Evolutionary conservation across 2,329 filamentous ascomycete genomes (phyloP), one percentile per base, ranked within the genome.

Genomic region (Phialocephala subalpina): DNA sequence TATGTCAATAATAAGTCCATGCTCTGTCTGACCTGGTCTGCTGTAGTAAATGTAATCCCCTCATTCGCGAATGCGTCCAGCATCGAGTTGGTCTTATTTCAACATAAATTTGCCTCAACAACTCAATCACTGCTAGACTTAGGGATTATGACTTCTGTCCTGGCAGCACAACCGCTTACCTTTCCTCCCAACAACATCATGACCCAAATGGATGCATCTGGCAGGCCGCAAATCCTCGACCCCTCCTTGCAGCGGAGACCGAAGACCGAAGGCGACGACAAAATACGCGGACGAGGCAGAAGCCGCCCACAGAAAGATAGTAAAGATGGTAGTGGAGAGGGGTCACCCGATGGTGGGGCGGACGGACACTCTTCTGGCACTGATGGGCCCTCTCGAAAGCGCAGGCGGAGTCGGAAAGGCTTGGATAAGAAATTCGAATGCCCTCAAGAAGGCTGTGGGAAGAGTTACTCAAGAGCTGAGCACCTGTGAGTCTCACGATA

Each of bases 391-490:
- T 69, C 74, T 1, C 73, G 82, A 62, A 85, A 93, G 79, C 82
- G 90, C 65, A 82, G 91, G 71, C 82, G 91, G 63, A 94, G 91
- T 79, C 87, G 92, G 70, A 94, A 94, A 77, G 91, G 90, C 2
- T 81, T 93, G 47, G 92, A 94, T 77, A 94, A 94, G 80, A 89
- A 90, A 75, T 95, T 94, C 70, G 90, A 92, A 74, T 99, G 96
- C 77, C 90, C 91, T 5, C 88, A 93, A 66, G 90, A 92, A 70
- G 93, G 91, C 45, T 99, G 96, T 75, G 94, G 93, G 47, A 99
- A 97, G 83, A 97, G 91, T 77, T 99, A 99, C 78, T 97, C 95
- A 29, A 88, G 96, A 77, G 95, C 96, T 9, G 96, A 98, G 80
- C 96, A 99, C 82, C 83, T 99, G 82, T 97, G 87, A 84, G 85